A percentile compares a stretch with the other conserved stretches of the same genome.
These are phyloP conservation scores for Fusarium siculi DNA, from an alignment of 2,329 filamentous ascomycete genomes.

Conservation along the genomic window DNA sequence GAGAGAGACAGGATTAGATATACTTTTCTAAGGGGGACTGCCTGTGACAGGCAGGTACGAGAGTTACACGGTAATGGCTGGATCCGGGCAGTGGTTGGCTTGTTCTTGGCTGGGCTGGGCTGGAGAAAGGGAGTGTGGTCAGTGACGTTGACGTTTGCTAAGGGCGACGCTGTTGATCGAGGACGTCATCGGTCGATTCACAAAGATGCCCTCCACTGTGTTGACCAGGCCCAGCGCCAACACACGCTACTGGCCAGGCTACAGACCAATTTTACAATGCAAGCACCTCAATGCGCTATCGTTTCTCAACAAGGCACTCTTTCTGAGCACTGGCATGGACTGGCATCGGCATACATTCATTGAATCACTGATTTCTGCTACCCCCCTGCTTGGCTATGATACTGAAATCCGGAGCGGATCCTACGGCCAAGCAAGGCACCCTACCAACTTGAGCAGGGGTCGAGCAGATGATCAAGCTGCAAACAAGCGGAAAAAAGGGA, in stretches of 20 bases:
- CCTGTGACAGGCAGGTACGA: slow-evolving; percentile 32
- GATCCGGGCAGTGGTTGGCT: slow-evolving; percentile 26
- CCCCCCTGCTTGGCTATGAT: slow-evolving; percentile 18
- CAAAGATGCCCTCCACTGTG: slow-evolving; percentile 2
- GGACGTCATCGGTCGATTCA: slow-evolving; percentile 48
- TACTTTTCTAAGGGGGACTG: slow-evolving; percentile 30
- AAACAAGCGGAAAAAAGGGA: slow-evolving; percentile 7
- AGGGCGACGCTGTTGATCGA: slow-evolving; percentile 43
- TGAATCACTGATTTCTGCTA: slow-evolving; percentile 21
- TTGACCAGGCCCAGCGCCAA: slow-evolving; percentile 21
- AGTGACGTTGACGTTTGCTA: slow-evolving; percentile 53
- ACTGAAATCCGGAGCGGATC: slow-evolving; percentile 26
- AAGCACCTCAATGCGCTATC: slow-evolving; percentile 10
- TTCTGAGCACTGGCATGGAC: not conserved
- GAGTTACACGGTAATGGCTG: slow-evolving; percentile 31
- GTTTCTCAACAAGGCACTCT: slow-evolving; percentile 15
- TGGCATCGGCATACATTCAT: slow-evolving; percentile 11
- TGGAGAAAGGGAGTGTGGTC: slow-evolving; percentile 21
- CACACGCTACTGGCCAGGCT: slow-evolving; percentile 8
- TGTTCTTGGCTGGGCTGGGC: slow-evolving; percentile 1
- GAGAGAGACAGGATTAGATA: slow-evolving; percentile 42
- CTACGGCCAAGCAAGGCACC: slow-evolving; percentile 28
- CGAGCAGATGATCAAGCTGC: slow-evolving; percentile 15
- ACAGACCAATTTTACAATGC: not conserved
- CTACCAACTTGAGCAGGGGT: slow-evolving; percentile 22